Conservation (phyloP, 2,329 filamentous ascomycete genomes). For the Botrytis aclada region DNA sequence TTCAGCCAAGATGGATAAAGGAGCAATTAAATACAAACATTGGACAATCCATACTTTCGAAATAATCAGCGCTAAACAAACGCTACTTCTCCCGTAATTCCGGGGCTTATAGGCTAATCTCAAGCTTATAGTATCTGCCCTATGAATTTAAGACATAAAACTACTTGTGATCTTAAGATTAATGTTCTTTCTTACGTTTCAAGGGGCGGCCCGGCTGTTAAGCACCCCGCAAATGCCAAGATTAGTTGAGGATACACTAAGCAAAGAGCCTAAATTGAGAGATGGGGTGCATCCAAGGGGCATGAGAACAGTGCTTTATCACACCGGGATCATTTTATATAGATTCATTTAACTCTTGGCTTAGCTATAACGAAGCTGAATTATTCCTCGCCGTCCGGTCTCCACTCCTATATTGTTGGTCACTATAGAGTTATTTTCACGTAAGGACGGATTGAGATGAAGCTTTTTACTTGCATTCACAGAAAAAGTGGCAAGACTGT, state of each 20-base stretch:
- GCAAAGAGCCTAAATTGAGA: conserved; percentile 8
- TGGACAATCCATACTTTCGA: not conserved
- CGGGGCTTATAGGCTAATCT: not conserved
- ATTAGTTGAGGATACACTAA: not conserved
- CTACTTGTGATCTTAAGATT: not conserved
- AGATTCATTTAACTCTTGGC: not conserved
- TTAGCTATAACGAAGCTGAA: not conserved
- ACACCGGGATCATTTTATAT: not conserved
- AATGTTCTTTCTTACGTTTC: not conserved
- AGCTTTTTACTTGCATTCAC: not conserved
- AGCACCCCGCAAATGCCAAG: conserved; percentile 9
- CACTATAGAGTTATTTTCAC: not conserved
- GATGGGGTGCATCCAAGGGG: not conserved
- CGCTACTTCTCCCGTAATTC: not conserved
- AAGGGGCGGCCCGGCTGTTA: not conserved
- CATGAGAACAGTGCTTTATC: not conserved
- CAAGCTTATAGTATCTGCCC: not conserved
- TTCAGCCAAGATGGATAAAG: conserved; percentile 6
- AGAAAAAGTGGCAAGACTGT: not conserved
- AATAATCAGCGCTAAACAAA: not conserved
- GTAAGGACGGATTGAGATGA: not conserved
- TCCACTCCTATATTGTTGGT: no score
- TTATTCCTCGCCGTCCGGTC: not conserved
- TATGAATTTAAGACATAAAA: not conserved
- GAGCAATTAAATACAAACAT: not conserved